Evolutionary conservation across 2,329 filamentous ascomycete species (phyloP).

Genomic region (Phaeoacremonium minimum): DNA sequence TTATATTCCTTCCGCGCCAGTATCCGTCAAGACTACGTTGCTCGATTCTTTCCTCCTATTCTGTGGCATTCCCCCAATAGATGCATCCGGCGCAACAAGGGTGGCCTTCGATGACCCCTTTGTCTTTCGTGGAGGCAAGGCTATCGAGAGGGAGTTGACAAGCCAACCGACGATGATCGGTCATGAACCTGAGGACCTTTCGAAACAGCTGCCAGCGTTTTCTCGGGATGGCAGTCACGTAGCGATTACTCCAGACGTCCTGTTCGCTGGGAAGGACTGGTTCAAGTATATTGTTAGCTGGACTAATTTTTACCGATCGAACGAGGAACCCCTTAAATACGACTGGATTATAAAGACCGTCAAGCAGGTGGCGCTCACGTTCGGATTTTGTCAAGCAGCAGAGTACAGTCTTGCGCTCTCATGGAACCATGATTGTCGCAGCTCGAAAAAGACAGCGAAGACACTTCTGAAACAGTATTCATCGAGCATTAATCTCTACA

Average conservation of each 20-base stretch:
- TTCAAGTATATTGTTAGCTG: slow-evolving; percentile 35
- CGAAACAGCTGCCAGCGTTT: slow-evolving; percentile 17
- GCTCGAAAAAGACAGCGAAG: slow-evolving; percentile 68
- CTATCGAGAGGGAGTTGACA: slow-evolving; percentile 15
- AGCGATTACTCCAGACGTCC: slow-evolving; percentile 39
- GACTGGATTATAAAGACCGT: slow-evolving; percentile 50
- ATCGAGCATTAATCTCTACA: slow-evolving; percentile 66
- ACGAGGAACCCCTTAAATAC: slow-evolving; percentile 27
- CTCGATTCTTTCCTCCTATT: slow-evolving; percentile 70
- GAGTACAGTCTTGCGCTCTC: slow-evolving; percentile 70
- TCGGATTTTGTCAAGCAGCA: slow-evolving; percentile 49
- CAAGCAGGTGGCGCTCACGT: slow-evolving; percentile 46
- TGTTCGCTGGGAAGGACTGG: slow-evolving; percentile 44
- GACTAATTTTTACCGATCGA: slow-evolving; percentile 11
- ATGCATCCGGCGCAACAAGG: slow-evolving; percentile 17
- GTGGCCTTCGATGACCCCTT: slow-evolving; percentile 50
- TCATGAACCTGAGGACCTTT: slow-evolving; percentile 2
- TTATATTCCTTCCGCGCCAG: slow-evolving; percentile 35
- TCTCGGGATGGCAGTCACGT: slow-evolving; percentile 19
- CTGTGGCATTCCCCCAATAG: slow-evolving; percentile 54
- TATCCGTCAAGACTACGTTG: slow-evolving; percentile 38
- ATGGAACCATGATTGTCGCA: slow-evolving; percentile 45
- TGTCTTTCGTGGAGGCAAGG: slow-evolving; percentile 25
- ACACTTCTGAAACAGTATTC: slow-evolving; percentile 64
- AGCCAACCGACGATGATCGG: background rate